Evolutionary conservation across 2,329 filamentous ascomycete genomes (phyloP).

Genomic region (Calonectria ilicicola): DNA sequence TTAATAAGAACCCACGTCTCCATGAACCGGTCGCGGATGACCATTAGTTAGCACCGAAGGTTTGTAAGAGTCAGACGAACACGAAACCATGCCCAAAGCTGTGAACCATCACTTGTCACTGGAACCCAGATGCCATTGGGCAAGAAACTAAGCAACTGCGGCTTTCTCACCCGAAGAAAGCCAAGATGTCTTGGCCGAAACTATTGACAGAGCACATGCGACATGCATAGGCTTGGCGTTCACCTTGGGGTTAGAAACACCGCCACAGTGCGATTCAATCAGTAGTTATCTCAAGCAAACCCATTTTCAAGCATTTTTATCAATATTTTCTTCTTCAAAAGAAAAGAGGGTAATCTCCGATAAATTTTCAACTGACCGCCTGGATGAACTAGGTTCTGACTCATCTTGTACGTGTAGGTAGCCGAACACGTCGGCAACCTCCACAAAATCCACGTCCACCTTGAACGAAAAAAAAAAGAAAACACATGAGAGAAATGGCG

Average conservation of each 20-base stretch:
- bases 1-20: not conserved
- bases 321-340: not conserved
- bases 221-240: not conserved
- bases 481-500: not conserved
- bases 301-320: not conserved
- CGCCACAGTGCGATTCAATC: not conserved
- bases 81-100: not conserved
- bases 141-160: not conserved
- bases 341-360: not conserved
- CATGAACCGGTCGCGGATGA: not conserved
- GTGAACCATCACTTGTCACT: not conserved
- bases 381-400: not conserved
- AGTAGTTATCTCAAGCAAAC: not conserved
- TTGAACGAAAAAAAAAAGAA: not conserved
- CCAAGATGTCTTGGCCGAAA: not conserved
- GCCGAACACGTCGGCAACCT: not conserved
- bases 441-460: not conserved
- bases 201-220: not conserved
- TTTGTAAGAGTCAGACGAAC: not conserved
- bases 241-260: not conserved
- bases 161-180: not conserved
- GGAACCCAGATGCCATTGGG: not conserved
- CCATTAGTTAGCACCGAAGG: not conserved
- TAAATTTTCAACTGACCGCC: no score
- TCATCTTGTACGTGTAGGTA: not conserved